These are phyloP conservation scores for Rhodosporidiobolus sp. DNA, from an alignment of 768 basidiomycete genomes.

Conservation along the genomic window DNA sequence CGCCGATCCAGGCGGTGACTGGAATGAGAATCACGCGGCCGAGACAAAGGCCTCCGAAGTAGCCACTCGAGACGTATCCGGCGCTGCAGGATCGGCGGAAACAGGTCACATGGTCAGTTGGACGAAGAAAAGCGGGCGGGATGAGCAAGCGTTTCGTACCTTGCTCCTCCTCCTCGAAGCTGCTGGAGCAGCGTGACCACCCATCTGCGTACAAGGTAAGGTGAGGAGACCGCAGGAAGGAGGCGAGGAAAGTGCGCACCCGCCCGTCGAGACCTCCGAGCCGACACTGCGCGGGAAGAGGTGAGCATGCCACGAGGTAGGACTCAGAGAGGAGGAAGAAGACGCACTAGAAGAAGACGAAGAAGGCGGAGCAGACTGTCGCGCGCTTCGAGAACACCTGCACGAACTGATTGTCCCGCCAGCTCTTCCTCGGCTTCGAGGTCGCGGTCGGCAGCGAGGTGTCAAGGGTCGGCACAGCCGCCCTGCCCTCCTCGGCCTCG, in stretches of 20 bases:
- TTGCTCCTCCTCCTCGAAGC: too few relatives aligned
- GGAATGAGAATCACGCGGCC: slow-evolving; percentile 2
- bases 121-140: too few relatives aligned
- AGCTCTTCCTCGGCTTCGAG: not conserved
- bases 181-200: too few relatives aligned
- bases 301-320: too few relatives aligned
- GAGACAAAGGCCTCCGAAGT: slow-evolving; percentile 10
- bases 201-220: too few relatives aligned
- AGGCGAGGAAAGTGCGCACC: not conserved
- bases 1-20: slow-evolving; percentile 15
- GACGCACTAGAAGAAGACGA: slow-evolving; percentile 19
- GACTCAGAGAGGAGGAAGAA: too few relatives aligned
- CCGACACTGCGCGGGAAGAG: slow-evolving; percentile 10
- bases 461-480: not conserved
- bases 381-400: not conserved
- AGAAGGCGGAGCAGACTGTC: slow-evolving; percentile 7
- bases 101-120: too few relatives aligned
- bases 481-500: not conserved
- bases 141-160: too few relatives aligned
- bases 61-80: not conserved
- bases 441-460: not conserved
- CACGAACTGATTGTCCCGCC: not conserved
- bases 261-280: slow-evolving; percentile 27
- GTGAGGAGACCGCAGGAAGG: not conserved
- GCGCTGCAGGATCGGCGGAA: too few relatives aligned